Conservation (phyloP, 2,329 filamentous ascomycete species). For the Lachnellula subtilissima region DNA sequence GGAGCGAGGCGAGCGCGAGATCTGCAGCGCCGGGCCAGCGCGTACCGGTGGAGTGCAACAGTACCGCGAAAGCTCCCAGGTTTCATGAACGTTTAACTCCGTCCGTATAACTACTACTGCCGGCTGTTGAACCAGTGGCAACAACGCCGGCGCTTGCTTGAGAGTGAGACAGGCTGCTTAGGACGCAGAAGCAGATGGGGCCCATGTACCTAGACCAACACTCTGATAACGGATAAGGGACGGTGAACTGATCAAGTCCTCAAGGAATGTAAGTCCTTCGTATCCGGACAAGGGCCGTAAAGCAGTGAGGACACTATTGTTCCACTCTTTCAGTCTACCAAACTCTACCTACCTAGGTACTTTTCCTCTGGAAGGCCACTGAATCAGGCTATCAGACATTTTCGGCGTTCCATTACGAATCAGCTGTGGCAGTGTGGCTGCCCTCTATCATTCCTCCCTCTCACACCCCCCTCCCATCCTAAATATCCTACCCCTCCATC, state of each 20-base stretch:
- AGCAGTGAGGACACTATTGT: background rate
- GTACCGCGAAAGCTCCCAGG: background rate
- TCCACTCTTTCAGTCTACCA: background rate
- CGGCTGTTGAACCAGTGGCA: background rate
- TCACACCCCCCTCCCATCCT: slow-evolving; percentile 2
- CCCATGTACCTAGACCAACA: background rate
- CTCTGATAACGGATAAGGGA: background rate
- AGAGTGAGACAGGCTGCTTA: background rate
- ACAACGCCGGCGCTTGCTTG: background rate
- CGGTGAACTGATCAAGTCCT: background rate
- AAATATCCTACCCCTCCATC: background rate
- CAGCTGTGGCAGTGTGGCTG: slow-evolving; percentile 6
- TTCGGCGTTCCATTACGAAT: slow-evolving; percentile 4
- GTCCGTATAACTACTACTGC: background rate
- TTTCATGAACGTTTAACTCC: background rate
- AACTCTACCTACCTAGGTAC: background rate
- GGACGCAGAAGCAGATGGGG: background rate
- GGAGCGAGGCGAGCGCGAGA: background rate
- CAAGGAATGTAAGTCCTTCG: background rate
- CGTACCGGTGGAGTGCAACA: background rate
- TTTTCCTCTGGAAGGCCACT: background rate
- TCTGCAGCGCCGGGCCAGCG: background rate
- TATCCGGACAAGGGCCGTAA: no score
- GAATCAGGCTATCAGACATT: background rate
- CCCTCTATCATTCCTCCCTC: background rate